These are phyloP conservation scores for Wickerhamiella cacticola DNA, from an alignment of 805 yeast species.

Conservation along the genomic window DNA sequence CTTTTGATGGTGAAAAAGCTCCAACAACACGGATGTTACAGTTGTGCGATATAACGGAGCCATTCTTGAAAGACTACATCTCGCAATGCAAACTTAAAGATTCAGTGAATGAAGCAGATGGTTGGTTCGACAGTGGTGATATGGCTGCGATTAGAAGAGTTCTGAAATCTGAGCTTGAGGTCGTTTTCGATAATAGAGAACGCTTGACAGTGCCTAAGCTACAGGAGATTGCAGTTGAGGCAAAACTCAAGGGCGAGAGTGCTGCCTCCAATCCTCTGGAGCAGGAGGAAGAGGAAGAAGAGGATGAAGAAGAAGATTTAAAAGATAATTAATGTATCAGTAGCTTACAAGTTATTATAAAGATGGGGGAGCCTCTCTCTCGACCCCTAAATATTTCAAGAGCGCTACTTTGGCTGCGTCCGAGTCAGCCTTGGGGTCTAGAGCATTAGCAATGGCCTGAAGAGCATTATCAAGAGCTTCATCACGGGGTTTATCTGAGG, in stretches of 20 bases:
- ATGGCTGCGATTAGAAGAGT: constrained; percentile 55
- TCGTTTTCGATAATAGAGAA: constrained; percentile 39
- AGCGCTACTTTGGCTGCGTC: not conserved
- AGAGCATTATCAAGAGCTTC: not conserved
- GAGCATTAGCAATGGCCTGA: not conserved
- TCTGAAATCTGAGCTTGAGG: constrained; percentile 57
- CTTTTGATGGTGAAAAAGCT: constrained; percentile 58
- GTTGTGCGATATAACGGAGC: constrained; percentile 64
- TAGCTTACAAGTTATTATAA: too few relatives aligned
- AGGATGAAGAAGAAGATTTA: not conserved
- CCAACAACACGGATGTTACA: constrained; percentile 67
- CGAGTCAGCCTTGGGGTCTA: not conserved
- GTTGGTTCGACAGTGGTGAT: constrained; percentile 63
- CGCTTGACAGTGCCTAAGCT: not conserved
- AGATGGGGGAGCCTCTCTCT: too few relatives aligned
- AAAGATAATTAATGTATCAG: not conserved
- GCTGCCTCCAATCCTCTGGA: not conserved
- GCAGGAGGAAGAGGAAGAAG: constrained; percentile 9
- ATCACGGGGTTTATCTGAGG: not conserved
- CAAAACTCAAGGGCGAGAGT: not conserved
- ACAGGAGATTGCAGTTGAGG: constrained; percentile 9
- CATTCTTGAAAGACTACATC: constrained; percentile 41
- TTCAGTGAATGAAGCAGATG: constrained; percentile 49
- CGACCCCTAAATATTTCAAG: not conserved
- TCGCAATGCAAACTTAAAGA: constrained; percentile 30